Percentiles rank a stretch among this genome's conserved stretches.
These are phyloP conservation scores for Populus pruinosa DNA, from an alignment of 345 rosid species.

Conservation along the genomic window DNA sequence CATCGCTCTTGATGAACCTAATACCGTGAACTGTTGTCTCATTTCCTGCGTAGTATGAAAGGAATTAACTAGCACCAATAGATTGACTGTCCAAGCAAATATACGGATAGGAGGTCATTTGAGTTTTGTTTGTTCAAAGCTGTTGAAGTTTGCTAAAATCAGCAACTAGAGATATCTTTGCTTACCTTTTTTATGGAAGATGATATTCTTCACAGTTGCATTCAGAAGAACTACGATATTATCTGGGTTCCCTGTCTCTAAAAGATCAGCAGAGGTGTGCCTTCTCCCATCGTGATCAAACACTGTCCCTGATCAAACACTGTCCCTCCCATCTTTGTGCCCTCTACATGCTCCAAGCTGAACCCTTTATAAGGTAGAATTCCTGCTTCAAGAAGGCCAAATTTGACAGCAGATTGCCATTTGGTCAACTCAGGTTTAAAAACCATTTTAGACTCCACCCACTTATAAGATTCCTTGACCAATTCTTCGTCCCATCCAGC, in stretches of 20 bases:
- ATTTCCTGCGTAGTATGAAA: constrained; percentile 32
- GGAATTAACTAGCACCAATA: constrained; percentile 3
- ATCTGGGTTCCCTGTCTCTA: constrained; percentile 43
- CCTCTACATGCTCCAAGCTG: constrained; percentile 59
- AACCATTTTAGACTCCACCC: constrained; percentile 73
- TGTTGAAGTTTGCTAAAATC: too few relatives aligned
- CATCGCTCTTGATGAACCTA: constrained; percentile 54
- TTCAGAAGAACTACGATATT: constrained; percentile 52
- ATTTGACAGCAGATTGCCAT: constrained; percentile 60
- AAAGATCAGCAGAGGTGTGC: constrained; percentile 72
- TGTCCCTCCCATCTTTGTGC: constrained; percentile 75
- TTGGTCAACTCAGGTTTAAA: constrained; percentile 53
- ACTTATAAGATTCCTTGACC: constrained; percentile 56
- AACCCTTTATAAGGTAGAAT: constrained; percentile 61
- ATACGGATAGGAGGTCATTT: too few relatives aligned
- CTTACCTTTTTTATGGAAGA: constrained; percentile 40
- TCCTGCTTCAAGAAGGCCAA: constrained; percentile 74
- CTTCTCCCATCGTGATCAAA: constrained; percentile 58
- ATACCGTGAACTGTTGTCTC: constrained; percentile 48
- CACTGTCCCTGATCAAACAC: constrained; percentile 55
- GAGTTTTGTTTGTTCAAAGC: too few relatives aligned
- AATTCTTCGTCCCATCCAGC: constrained; percentile 57
- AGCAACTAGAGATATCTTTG: not conserved
- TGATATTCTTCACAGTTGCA: constrained; percentile 53
- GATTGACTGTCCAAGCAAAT: not conserved